Evolutionary conservation across 208 protist species (phyloP).

Genomic region (Trypanosoma mega): DNA sequence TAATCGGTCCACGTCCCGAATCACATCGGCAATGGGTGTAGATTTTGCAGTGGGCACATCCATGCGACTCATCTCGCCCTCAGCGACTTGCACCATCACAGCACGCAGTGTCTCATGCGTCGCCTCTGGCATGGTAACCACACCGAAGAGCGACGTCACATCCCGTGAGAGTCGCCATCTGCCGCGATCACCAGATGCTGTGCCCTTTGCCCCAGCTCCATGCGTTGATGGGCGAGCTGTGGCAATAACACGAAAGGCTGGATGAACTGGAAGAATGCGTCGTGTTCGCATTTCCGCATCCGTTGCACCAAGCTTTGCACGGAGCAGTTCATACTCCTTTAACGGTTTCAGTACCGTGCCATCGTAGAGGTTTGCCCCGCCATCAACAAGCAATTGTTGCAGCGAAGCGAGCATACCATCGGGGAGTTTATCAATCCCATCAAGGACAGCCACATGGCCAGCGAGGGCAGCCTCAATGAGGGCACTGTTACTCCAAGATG

Average conservation of each 20-base stretch:
- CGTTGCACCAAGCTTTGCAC: conserved; percentile 36
- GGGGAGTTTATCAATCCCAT: conserved; percentile 91
- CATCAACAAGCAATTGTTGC: conserved; percentile 79
- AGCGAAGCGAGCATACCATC: conserved; percentile 77
- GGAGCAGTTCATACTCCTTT: conserved; percentile 59
- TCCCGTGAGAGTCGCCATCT: conserved; percentile 79
- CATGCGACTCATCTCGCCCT: conserved; percentile 37
- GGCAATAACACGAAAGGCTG: conserved; percentile 89
- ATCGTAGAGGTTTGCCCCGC: conserved; percentile 73
- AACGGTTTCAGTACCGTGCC: conserved; percentile 81
- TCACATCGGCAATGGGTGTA: not conserved
- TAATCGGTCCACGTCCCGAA: conserved; percentile 33
- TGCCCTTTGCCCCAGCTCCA: conserved; percentile 17
- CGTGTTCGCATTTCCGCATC: conserved; percentile 51
- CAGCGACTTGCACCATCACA: conserved; percentile 49
- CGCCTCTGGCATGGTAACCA: conserved; percentile 70
- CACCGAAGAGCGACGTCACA: conserved; percentile 86
- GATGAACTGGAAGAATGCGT: conserved; percentile 83
- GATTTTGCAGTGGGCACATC: conserved; percentile 6
- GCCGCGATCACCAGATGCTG: conserved; percentile 8
- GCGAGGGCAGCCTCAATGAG: conserved; percentile 83
- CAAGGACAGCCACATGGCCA: conserved; percentile 88
- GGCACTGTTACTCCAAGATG: conserved; percentile 85
- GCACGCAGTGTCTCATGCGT: conserved; percentile 38
- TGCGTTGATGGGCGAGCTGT: conserved; percentile 55